Conservation (phyloP, 495 filamentous ascomycete genomes). For the Coniosporium apollinis region DNA sequence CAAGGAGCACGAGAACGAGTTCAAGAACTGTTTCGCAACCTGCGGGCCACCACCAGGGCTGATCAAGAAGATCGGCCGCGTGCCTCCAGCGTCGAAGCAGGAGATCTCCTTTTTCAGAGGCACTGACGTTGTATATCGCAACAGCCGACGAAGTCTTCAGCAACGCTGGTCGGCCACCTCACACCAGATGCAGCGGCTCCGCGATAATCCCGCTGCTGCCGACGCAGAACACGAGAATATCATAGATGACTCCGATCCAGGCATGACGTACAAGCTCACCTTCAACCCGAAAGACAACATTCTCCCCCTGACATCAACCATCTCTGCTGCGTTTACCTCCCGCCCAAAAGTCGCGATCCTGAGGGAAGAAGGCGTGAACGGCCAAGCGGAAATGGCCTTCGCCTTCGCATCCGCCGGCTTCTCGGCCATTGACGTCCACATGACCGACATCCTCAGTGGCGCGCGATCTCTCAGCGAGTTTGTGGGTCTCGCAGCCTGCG, state of each 20-base stretch:
- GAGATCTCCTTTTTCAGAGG: conserved; percentile 59
- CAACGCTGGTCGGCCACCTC: conserved; percentile 81
- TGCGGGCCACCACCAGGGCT: conserved; percentile 70
- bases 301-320: conserved; percentile 47
- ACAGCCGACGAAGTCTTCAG: conserved; percentile 58
- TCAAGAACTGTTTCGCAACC: conserved; percentile 81
- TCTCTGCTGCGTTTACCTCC: conserved; percentile 52
- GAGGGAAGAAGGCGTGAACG: conserved; percentile 88
- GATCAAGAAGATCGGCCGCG: conserved; percentile 65
- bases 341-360: conserved; percentile 84
- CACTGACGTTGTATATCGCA: conserved; percentile 45
- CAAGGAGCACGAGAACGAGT: conserved; percentile 63
- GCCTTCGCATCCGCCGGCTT: conserved; percentile 88
- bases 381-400: conserved; percentile 92
- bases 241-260: conserved; percentile 58
- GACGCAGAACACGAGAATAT: conserved; percentile 72
- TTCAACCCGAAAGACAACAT: conserved; percentile 69
- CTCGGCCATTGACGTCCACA: conserved; percentile 83
- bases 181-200: conserved; percentile 73
- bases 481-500: conserved; percentile 79
- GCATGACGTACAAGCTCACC: conserved; percentile 68
- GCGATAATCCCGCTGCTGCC: conserved; percentile 78
- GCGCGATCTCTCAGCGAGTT: conserved; percentile 63
- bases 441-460: conserved; percentile 78
- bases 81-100: conserved; percentile 57